Evolutionary conservation across 2,329 filamentous ascomycete genomes (phyloP).

Genomic region (Diaporthe longicolla): DNA sequence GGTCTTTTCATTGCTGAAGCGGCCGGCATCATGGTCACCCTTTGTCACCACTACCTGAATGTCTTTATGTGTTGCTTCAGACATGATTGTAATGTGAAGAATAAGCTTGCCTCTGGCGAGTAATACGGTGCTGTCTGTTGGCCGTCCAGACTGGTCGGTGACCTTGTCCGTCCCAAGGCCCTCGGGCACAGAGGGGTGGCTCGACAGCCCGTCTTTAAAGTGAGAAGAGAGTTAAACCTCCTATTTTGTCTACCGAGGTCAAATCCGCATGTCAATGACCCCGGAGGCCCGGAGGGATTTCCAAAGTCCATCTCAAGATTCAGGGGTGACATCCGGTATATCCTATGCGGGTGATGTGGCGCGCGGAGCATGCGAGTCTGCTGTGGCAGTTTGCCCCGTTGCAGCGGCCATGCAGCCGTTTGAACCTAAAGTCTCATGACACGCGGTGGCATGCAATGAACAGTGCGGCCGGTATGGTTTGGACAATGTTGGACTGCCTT

Average conservation of each 20-base stretch:
- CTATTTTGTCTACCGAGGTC: not conserved
- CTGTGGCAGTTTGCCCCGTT: not conserved
- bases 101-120: not conserved
- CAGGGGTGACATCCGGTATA: not conserved
- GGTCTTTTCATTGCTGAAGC: slow-evolving; percentile 3
- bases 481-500: slow-evolving; percentile 5
- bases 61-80: not conserved
- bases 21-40: not conserved
- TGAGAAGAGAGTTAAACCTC: not conserved
- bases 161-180: not conserved
- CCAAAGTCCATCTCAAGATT: not conserved
- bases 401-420: not conserved
- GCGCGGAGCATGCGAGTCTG: not conserved
- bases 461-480: slow-evolving; percentile 31
- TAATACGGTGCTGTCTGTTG: not conserved
- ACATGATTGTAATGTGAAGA: not conserved
- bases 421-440: slow-evolving; percentile 10
- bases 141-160: no score
- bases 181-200: not conserved
- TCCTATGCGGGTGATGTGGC: slow-evolving; percentile 28
- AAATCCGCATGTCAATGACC: not conserved
- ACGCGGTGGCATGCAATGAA: not conserved
- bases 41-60: not conserved
- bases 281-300: not conserved
- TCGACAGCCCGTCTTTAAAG: not conserved